phyloP scores from a whole-genome alignment of 306 rosid genomes.

The Benincasa hispida region DNA sequence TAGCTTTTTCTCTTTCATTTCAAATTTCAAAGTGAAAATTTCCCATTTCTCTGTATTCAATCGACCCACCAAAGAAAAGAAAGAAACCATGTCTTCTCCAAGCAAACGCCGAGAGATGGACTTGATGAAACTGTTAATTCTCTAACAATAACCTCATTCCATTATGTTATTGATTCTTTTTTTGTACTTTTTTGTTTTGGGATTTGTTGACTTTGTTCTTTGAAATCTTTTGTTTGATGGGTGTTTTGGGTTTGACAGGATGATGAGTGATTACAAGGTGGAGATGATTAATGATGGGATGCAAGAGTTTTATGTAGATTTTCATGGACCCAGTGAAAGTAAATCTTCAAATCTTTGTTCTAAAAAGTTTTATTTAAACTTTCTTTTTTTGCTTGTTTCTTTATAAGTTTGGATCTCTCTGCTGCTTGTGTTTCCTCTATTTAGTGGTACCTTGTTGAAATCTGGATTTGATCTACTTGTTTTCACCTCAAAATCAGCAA shows the following conservation, averaged over 20 bases:
- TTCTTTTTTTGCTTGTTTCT: neutral
- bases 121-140: slow-evolving; percentile 68
- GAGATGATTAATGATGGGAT: slow-evolving; percentile 70
- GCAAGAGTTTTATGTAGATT: slow-evolving; percentile 71
- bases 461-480: neutral
- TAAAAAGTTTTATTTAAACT: too few relatives aligned
- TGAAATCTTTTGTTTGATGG: slow-evolving; percentile 8
- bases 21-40: neutral
- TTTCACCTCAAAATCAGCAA: neutral
- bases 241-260: slow-evolving; percentile 31
- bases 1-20: neutral
- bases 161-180: neutral
- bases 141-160: neutral
- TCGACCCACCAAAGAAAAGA: neutral
- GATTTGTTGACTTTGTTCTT: neutral
- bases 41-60: neutral
- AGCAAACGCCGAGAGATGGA: slow-evolving; percentile 97
- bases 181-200: neutral
- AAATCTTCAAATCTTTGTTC: slow-evolving; percentile 13
- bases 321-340: slow-evolving; percentile 79
- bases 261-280: slow-evolving; percentile 90
- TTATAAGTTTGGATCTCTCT: neutral
- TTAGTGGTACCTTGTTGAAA: neutral
- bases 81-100: slow-evolving; percentile 64
- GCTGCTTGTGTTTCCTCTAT: too few relatives aligned